These are phyloP conservation scores for Polyrhizophydium stewartii DNA, from an alignment of 371 early-diverging fungal genomes.

Conservation along the genomic window DNA sequence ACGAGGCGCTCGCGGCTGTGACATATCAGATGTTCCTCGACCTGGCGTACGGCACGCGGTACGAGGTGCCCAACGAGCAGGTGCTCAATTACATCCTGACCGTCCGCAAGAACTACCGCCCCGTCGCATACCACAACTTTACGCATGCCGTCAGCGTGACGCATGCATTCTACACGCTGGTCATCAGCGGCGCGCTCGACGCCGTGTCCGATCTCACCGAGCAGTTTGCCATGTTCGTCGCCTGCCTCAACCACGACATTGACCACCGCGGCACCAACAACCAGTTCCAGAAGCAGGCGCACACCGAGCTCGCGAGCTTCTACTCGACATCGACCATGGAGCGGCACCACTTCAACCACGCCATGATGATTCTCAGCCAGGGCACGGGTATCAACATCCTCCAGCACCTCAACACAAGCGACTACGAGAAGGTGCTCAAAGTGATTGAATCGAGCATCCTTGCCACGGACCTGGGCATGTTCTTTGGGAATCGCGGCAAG, in stretches of 20 bases:
- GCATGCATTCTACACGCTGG: conserved; percentile 24
- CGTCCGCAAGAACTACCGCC: conserved; percentile 32
- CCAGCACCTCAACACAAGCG: conserved; percentile 11
- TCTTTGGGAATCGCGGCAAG: conserved; percentile 22
- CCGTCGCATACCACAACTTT: conserved; percentile 38
- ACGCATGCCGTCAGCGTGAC: conserved; percentile 32
- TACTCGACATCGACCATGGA: conserved; percentile 34
- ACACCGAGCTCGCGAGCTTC: conserved; percentile 24
- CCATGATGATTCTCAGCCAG: conserved; percentile 24
- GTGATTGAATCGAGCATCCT: conserved; percentile 28
- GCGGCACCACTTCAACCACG: conserved; percentile 36
- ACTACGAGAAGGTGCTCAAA: conserved; percentile 21
- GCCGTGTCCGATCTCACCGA: conserved; percentile 18
- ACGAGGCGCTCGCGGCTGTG: conserved; percentile 21
- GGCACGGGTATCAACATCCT: conserved; percentile 24
- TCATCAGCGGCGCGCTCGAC: conserved; percentile 8
- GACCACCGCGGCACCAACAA: conserved; percentile 41
- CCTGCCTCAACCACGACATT: conserved; percentile 35
- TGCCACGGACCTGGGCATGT: conserved; percentile 32
- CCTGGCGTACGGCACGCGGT: conserved; percentile 16
- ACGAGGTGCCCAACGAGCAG: conserved; percentile 17
- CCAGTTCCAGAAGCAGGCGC: conserved; percentile 26
- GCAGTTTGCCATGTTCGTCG: conserved; percentile 28
- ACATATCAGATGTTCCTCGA: conserved; percentile 24
- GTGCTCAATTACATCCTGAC: conserved; percentile 25